A percentile compares a stretch with the other conserved stretches of the same genome.
These are phyloP conservation scores for Leptodontidium sp. DNA, from an alignment of 2,329 filamentous ascomycete genomes.

Conservation along the genomic window DNA sequence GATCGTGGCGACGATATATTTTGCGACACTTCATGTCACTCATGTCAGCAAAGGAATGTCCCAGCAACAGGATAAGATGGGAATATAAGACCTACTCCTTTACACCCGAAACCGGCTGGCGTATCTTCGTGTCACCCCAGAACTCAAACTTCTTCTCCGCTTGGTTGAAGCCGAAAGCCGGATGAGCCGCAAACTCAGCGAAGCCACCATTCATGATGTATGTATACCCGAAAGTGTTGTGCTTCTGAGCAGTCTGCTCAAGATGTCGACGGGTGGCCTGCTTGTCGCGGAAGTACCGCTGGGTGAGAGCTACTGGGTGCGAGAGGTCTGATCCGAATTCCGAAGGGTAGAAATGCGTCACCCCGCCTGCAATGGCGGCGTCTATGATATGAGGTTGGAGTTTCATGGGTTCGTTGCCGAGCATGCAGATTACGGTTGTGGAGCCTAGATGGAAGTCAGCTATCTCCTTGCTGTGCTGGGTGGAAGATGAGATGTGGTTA, in stretches of 20 bases:
- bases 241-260: background rate
- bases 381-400: background rate
- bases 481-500: background rate
- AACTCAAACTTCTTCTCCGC: conserved; percentile 18
- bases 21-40: conserved; percentile 16
- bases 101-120: conserved; percentile 16
- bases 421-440: background rate
- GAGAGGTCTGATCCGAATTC: conserved; percentile 55
- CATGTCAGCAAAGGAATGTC: no score
- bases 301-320: background rate
- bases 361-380: conserved; percentile 59
- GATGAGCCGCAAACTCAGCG: background rate
- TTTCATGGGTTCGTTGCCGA: background rate
- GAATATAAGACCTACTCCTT: conserved; percentile 14
- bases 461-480: no score
- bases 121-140: conserved; percentile 12
- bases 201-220: background rate
- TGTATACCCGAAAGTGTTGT: background rate
- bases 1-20: conserved; percentile 22
- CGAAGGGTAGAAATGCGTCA: conserved; percentile 65
- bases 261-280: background rate
- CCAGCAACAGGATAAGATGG: no score
- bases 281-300: conserved; percentile 5
- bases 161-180: background rate
- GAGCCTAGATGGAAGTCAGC: background rate